Conservation (phyloP, 2,329 filamentous ascomycete species). For the Claviceps maximensis region DNA sequence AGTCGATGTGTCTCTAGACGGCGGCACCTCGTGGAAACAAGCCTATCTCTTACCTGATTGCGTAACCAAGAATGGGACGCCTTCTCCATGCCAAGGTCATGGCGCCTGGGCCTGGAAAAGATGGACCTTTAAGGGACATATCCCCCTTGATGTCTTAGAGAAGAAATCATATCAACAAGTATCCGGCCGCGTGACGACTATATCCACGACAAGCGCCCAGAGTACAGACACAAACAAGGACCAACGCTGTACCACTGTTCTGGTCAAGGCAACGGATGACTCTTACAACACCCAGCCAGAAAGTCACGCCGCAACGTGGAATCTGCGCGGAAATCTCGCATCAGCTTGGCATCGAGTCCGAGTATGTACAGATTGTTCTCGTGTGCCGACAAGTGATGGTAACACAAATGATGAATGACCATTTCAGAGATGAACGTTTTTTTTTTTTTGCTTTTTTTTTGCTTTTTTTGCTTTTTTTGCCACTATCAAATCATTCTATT, state of each 20-base stretch:
- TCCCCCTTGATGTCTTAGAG: slow-evolving; percentile 23
- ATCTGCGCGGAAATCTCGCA: slow-evolving; percentile 49
- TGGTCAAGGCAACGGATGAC: slow-evolving; percentile 55
- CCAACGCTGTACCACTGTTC: slow-evolving; percentile 33
- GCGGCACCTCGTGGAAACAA: slow-evolving; percentile 50
- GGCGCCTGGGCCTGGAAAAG: slow-evolving; percentile 51
- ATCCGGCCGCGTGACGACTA: neutral
- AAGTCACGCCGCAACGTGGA: slow-evolving; percentile 45
- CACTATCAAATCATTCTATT: no score
- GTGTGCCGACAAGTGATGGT: neutral
- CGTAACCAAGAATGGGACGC: slow-evolving; percentile 13
- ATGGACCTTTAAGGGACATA: slow-evolving; percentile 42
- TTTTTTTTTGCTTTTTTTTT: neutral
- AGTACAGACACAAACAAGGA: slow-evolving; percentile 11
- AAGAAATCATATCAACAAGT: slow-evolving; percentile 6
- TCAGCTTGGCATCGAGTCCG: slow-evolving; percentile 53
- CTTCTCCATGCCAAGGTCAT: slow-evolving; percentile 25
- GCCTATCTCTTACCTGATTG: slow-evolving; percentile 43
- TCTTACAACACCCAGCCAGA: slow-evolving; percentile 55
- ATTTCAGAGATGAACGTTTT: neutral
- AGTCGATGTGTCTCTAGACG: slow-evolving; percentile 54
- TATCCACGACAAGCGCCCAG: neutral
- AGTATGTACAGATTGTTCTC: slow-evolving; percentile 21
- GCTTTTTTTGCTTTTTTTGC: no score
- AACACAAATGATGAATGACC: neutral